Base-by-base conservation (phyloP, 176 grass and related monocot genomes). In the Avena eriantha region DNA sequence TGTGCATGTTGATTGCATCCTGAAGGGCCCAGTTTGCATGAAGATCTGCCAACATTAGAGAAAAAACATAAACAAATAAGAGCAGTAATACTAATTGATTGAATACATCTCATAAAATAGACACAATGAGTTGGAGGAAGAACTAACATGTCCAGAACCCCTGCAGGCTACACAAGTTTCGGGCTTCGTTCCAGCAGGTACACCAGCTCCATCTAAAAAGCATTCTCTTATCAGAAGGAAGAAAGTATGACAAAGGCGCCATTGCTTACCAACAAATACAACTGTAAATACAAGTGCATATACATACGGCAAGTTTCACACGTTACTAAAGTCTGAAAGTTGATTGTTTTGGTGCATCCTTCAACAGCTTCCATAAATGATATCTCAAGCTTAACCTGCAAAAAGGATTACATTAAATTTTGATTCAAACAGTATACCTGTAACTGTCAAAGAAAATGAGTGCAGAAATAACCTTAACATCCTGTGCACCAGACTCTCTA, bases 331-430 rank as follows among this genome's bases (percentile, higher is more conserved):
- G 97, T 89, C 51, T 93, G 92, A 82, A 96, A 91, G 64, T 65
- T 91, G 66, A 99, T 48, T 0, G 92, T 99, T 65, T 86, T 99
- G 18, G 83, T 92, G 90, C 97, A 96, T 35, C 97, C 97, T 90
- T 96, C 89, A 57, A 99, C 90, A 81, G 97, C 94, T 80, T 99
- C 97, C 97, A 99, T 96, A 85, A 99, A 99, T 88, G 94, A 94
- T 83, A 99, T 21, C 85, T 99, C 94, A 82, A 99, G 85, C 11
- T 73, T 77, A 85, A 88, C 89, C 97, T 99, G 79, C 21, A 86
- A 82, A 82, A 84, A 29, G 22, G 64, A 59, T 83, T 82, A 24
- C 17, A 71, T 81, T 71, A 47, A 81, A 84, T 10, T 36, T 54
- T 11, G 18, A 80, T 77, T 41, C 72, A 92, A 49, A 82, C 34